These are phyloP conservation scores for Neurospora sp. DNA, from an alignment of 495 filamentous ascomycete genomes.

Conservation along the genomic window DNA sequence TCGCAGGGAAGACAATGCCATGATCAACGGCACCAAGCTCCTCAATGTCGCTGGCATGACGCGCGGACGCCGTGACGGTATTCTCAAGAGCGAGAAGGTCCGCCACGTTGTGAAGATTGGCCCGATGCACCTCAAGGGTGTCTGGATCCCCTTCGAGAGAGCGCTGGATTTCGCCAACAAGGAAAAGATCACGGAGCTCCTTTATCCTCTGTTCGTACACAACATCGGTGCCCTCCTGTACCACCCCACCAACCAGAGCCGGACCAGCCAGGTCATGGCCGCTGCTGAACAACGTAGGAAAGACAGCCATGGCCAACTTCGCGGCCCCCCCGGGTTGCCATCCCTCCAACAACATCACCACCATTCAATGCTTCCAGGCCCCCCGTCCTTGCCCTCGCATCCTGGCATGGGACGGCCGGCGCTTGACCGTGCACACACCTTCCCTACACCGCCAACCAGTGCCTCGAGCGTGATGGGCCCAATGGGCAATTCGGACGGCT, in stretches of 20 bases:
- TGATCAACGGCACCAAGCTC: conserved; percentile 98
- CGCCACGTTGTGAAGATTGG: conserved; percentile 98
- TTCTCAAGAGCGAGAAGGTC: conserved; percentile 94
- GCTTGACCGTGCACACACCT: conserved; percentile 75
- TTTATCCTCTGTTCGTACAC: conserved; percentile 96
- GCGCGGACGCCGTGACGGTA: conserved; percentile 86
- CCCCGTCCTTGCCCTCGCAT: conserved; percentile 65
- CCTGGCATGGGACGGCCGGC: conserved; percentile 56
- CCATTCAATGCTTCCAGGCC: conserved; percentile 69
- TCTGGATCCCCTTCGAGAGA: conserved; percentile 97
- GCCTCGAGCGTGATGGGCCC: conserved; percentile 77
- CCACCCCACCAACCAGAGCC: conserved; percentile 77
- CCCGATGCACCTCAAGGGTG: conserved; percentile 97
- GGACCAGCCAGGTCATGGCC: conserved; percentile 79
- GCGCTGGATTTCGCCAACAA: conserved; percentile 98
- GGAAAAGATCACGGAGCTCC: conserved; percentile 92
- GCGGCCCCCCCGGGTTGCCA: conserved; percentile 41
- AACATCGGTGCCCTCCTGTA: conserved; percentile 93
- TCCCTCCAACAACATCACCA: conserved; percentile 67
- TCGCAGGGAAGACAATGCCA: conserved; percentile 91
- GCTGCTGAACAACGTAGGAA: conserved; percentile 64
- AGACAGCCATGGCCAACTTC: conserved; percentile 47
- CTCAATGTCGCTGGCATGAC: conserved; percentile 98
- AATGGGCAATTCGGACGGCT: conserved; percentile 62
- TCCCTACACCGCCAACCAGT: conserved; percentile 89